Conservation (phyloP, 441 rosid species). For the Gossypium gossypioides region DNA sequence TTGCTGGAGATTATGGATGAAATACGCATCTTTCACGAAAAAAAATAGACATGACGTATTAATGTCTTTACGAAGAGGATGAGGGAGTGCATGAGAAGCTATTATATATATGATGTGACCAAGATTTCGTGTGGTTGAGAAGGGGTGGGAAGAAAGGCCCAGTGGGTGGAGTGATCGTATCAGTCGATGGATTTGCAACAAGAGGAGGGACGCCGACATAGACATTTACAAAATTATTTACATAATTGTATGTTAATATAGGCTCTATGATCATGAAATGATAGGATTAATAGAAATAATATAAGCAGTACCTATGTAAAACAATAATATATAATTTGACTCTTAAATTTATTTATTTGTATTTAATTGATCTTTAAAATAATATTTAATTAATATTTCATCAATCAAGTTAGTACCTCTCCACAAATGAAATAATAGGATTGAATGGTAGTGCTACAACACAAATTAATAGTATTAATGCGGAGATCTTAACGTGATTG, state of each 20-base stretch:
- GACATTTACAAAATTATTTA: background rate
- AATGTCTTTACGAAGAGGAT: background rate
- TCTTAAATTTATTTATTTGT: too few relatives aligned
- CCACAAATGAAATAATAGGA: too few relatives aligned
- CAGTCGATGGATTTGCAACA: background rate
- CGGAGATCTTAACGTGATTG: too few relatives aligned
- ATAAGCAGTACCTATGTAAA: too few relatives aligned
- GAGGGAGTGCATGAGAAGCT: background rate
- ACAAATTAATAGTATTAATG: too few relatives aligned
- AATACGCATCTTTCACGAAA: background rate
- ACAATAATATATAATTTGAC: too few relatives aligned
- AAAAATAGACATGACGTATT: background rate
- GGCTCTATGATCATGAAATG: background rate
- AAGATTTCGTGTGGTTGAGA: constrained; percentile 9
- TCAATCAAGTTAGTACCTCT: too few relatives aligned
- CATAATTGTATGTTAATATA: too few relatives aligned
- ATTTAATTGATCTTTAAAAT: too few relatives aligned
- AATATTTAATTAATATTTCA: too few relatives aligned
- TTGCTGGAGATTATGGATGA: background rate
- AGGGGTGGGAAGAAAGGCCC: background rate
- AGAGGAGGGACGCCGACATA: constrained; percentile 18
- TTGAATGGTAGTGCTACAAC: too few relatives aligned
- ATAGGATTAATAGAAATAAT: background rate
- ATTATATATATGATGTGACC: constrained; percentile 7
- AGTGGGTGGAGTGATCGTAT: background rate